Base-by-base conservation (phyloP, 495 filamentous ascomycete genomes). In the Penicillium cinerascens region DNA sequence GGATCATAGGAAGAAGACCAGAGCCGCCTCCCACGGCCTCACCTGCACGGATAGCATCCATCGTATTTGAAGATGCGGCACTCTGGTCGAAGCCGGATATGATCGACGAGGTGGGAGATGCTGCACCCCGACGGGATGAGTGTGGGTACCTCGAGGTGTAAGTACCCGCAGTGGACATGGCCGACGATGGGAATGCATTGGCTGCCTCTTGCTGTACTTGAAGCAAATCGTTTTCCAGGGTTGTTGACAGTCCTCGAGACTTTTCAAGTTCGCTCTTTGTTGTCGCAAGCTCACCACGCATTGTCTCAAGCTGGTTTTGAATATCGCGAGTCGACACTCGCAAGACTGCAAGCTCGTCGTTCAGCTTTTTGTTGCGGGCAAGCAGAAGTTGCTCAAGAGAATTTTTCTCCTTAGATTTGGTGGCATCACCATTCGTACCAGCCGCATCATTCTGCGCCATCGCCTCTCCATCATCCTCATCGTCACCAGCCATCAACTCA, bases 1-100 rank as follows among this genome's bases (percentile, higher is more conserved):
- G 95, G 50, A 99, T 86, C 93, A 99, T 99, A 22, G 95, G 93
- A 22, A 99, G 76, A 52, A 99, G 95, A 17, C 91, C 91, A 2
- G 88, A 89, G 23, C 90, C 89, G 44, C 88, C 89, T 8, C 90
- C 89, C 15, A 87, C 81, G 8, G 86, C 75, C 59, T 92, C 88
- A 6, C 87, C 84, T 22, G 82, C 79, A 58, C 78, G 79, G 46
- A 82, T 76, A 40, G 80, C 69, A 23, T 83, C 79, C 64, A 85
- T 76, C 2, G 76, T 79, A 42, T 71, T 76, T 25, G 66, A 61
- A 43, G 64, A 77, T 46, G 55, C 72, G 35, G 70, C 61, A 17
- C 67, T 69, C 37, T 83, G 81, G 67, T 95, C 90, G 67, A 96
- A 92, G 20, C 93, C 93, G 41, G 91, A 96, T 55, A 99, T 97